Evolutionary conservation across 495 filamentous ascomycete genomes (phyloP).

Genomic region (Aspergillus olivimuriae): DNA sequence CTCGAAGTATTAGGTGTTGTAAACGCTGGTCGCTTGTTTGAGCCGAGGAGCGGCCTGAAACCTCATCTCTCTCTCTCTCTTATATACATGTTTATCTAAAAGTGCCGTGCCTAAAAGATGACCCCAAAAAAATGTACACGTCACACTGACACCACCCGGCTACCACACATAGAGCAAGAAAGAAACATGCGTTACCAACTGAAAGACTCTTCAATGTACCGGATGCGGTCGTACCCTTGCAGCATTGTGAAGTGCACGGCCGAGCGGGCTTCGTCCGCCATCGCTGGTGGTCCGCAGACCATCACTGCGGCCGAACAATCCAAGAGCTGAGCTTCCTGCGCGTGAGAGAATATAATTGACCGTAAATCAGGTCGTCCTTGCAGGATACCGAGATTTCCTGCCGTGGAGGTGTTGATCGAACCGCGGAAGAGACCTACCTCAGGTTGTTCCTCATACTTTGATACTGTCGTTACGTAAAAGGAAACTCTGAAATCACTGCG

Average conservation of each 20-base stretch:
- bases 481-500: slow-evolving; percentile 31
- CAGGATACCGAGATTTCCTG: slow-evolving; percentile 18
- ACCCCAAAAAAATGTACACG: too few relatives aligned
- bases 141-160: too few relatives aligned
- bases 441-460: background rate
- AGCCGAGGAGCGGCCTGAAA: too few relatives aligned
- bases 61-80: too few relatives aligned
- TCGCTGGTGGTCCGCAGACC: slow-evolving; percentile 42
- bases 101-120: too few relatives aligned
- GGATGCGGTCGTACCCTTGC: slow-evolving; percentile 25
- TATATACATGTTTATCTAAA: too few relatives aligned
- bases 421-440: background rate
- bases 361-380: slow-evolving; percentile 27
- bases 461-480: slow-evolving; percentile 25
- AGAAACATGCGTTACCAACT: slow-evolving; percentile 22
- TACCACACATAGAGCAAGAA: too few relatives aligned
- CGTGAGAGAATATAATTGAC: slow-evolving; percentile 25
- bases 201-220: slow-evolving; percentile 43
- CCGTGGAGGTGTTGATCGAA: background rate
- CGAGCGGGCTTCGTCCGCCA: slow-evolving; percentile 43
- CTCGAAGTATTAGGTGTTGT: too few relatives aligned
- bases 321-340: slow-evolving; percentile 19
- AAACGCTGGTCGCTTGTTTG: too few relatives aligned
- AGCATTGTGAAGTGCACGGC: slow-evolving; percentile 32
- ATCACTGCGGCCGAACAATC: slow-evolving; percentile 32